phyloP scores from a whole-genome alignment of 2,329 filamentous ascomycete species.

The Penicillium sp. region DNA sequence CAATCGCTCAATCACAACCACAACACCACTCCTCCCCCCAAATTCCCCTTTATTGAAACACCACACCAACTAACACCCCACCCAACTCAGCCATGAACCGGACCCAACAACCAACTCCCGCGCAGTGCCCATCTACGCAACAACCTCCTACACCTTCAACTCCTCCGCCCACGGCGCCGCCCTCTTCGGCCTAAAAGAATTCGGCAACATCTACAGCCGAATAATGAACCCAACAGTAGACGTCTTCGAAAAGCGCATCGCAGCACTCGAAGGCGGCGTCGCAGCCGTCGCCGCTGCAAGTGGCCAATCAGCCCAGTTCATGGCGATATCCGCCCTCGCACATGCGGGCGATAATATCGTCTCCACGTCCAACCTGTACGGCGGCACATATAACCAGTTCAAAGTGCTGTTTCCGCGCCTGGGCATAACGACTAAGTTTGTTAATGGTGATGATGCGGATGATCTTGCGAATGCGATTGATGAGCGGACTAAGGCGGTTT shows the following conservation, averaged over 20 bases:
- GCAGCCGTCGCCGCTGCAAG: conserved; percentile 84
- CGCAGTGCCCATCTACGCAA: conserved; percentile 94
- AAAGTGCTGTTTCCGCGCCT: conserved; percentile 88
- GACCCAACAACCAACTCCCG: conserved; percentile 83
- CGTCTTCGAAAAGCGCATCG: conserved; percentile 94
- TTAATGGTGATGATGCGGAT: conserved; percentile 76
- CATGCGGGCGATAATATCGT: conserved; percentile 91
- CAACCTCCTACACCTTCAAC: conserved; percentile 92
- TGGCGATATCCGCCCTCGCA: conserved; percentile 82
- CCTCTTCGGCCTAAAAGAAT: conserved; percentile 95
- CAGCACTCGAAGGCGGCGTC: conserved; percentile 90
- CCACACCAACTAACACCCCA: conserved; percentile 1
- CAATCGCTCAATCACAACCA: neutral
- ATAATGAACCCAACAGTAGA: conserved; percentile 96
- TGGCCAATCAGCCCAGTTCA: conserved; percentile 90
- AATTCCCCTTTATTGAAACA: no score
- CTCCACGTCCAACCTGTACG: conserved; percentile 87
- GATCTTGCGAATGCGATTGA: conserved; percentile 84
- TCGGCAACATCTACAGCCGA: conserved; percentile 96
- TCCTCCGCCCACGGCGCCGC: conserved; percentile 93
- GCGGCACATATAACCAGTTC: conserved; percentile 96
- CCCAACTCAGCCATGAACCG: conserved; percentile 68
- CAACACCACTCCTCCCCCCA: no score
- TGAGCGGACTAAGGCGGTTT: conserved; percentile 90
- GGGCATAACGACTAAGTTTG: conserved; percentile 86